Evolutionary conservation across 768 basidiomycete species (phyloP), one percentile per base, ranked within the genome.

Genomic region (Strobilomyces echinocephalus): DNA sequence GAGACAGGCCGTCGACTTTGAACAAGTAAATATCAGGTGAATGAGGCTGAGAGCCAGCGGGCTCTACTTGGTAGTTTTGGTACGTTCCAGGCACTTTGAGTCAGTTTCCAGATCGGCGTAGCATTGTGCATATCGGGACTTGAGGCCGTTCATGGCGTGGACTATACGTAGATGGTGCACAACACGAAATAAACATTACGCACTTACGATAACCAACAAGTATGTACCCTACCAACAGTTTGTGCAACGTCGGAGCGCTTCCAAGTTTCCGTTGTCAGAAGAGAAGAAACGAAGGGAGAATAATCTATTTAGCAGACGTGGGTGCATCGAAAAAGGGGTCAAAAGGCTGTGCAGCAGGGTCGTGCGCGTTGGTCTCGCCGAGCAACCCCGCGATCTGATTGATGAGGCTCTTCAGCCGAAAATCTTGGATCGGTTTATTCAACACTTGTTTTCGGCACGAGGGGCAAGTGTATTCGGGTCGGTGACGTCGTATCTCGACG

Each of bases 401-500:
- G 4, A 83, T 74, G 30, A 89, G 60, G 2, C 73, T 69, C 65
- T 88, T 89, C 46, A 88, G 65, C 7, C 75, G 73, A 63, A 80
- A 89, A 42, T 78, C 77, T 60, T 88, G 84, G 0, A 78, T 73
- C 0, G 87, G 87, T 20, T 73, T 75, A 12, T 62, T 72, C 30
- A 69, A 63, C 11, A 84, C 77, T 12, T 65, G 59, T 43, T 75
- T 71, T 48, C 87, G 75, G 60, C 87, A 90, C 5, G 79, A 80
- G 4, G 87, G 87, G 51, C 87, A 90, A 2, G 81, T 81, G 58
- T 84, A 88, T 30, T 75, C 63, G 0, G 84, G 85, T 34, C 73
- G 56, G 58, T 65, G 55, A 58, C 42, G 72, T 63, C 57, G 60
- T 61, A 61, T 15, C 53, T 61, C 48, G 34, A 52, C 43, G 36